These are phyloP conservation scores for Udeniomyces megalosporus DNA, from an alignment of 768 basidiomycete species.

Conservation along the genomic window DNA sequence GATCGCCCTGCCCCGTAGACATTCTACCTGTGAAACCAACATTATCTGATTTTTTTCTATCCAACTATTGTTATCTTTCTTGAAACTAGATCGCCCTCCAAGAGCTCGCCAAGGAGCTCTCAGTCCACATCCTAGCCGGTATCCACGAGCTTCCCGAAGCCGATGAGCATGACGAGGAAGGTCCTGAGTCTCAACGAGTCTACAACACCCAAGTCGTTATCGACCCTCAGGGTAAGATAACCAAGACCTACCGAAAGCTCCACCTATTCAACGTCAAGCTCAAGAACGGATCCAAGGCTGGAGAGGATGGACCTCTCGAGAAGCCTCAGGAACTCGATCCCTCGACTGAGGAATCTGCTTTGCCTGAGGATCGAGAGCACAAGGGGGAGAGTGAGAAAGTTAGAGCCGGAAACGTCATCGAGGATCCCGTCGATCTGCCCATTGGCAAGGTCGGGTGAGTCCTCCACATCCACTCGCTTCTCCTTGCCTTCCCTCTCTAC, in stretches of 20 bases:
- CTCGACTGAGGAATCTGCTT: slow-evolving; percentile 15
- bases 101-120: slow-evolving; percentile 23
- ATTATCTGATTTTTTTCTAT: neutral
- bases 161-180: slow-evolving; percentile 18
- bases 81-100: slow-evolving; percentile 19
- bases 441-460: slow-evolving; percentile 23
- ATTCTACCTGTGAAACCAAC: too few relatives aligned
- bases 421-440: slow-evolving; percentile 16
- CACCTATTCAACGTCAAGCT: slow-evolving; percentile 26
- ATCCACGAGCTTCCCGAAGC: slow-evolving; percentile 24
- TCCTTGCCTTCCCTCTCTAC: too few relatives aligned
- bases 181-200: slow-evolving; percentile 16
- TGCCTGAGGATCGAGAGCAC: slow-evolving; percentile 9
- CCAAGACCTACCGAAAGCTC: slow-evolving; percentile 23
- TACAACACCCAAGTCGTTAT: slow-evolving; percentile 26
- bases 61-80: neutral
- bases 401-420: slow-evolving; percentile 19
- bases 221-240: slow-evolving; percentile 18
- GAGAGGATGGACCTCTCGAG: slow-evolving; percentile 7
- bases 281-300: slow-evolving; percentile 12
- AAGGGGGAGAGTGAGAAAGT: slow-evolving; percentile 22
- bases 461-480: too few relatives aligned
- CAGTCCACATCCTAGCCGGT: slow-evolving; percentile 21
- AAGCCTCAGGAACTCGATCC: too few relatives aligned
- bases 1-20: too few relatives aligned